Conservation (phyloP, 306 rosid genomes). For the Lagenaria siceraria region DNA sequence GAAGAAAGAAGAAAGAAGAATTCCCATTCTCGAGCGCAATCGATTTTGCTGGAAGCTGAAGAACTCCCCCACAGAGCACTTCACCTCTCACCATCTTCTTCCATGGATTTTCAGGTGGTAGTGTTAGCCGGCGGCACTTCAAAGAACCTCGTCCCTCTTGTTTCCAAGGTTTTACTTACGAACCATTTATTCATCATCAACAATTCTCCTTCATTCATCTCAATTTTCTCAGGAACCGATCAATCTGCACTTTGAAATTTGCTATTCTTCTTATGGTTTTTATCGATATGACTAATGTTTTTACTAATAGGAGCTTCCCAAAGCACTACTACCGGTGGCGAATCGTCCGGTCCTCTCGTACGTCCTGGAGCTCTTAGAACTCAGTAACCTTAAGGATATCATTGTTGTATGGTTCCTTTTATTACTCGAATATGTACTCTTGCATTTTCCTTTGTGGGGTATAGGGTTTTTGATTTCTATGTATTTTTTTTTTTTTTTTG, state of each 20-base stretch:
- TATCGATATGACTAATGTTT: background rate
- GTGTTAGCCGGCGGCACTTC: constrained; percentile 86
- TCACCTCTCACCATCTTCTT: background rate
- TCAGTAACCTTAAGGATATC: constrained; percentile 78
- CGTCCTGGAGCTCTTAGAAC: constrained; percentile 70
- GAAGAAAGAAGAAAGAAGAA: background rate
- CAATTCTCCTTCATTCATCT: background rate
- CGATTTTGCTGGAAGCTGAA: background rate
- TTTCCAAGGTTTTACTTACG: constrained; percentile 45
- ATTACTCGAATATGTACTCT: background rate
- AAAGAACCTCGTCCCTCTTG: constrained; percentile 75
- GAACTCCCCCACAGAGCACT: constrained; percentile 5
- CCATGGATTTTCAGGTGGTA: constrained; percentile 92
- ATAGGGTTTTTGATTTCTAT: background rate
- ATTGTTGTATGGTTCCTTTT: constrained; percentile 51
- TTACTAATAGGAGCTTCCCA: constrained; percentile 69
- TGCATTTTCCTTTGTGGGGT: background rate
- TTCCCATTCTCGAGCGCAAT: background rate
- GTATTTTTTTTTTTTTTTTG: background rate
- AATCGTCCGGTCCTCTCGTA: constrained; percentile 83
- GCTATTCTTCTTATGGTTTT: background rate
- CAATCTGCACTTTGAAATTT: background rate
- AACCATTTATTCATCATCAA: background rate
- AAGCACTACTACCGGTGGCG: constrained; percentile 87
- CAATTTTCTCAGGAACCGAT: background rate